Evolutionary conservation across 805 yeast species (phyloP).

Genomic region (Kuraishia cidri): DNA sequence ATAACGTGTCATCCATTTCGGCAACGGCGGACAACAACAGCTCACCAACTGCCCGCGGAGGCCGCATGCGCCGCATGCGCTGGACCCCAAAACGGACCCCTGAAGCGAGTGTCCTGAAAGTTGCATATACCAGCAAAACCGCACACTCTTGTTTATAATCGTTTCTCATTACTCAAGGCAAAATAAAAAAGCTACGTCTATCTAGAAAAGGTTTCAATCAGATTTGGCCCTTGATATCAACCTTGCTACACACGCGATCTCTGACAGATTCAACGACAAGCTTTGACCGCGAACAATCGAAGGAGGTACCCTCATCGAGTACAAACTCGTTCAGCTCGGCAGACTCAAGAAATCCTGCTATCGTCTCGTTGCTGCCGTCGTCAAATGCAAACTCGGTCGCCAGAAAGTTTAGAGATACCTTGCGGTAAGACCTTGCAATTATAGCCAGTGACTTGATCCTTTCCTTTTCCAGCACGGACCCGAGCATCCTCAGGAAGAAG

Average conservation of each 20-base stretch:
- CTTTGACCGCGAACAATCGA: constrained; percentile 17
- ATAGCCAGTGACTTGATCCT: constrained; percentile 46
- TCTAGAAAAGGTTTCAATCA: neutral
- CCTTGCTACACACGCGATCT: constrained; percentile 34
- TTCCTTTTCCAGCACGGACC: constrained; percentile 47
- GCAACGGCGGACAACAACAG: no score
- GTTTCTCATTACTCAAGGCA: neutral
- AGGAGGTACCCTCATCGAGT: constrained; percentile 7
- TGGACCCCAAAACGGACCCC: no score
- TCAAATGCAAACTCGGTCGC: neutral
- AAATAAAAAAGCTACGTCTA: neutral
- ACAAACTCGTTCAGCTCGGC: constrained; percentile 25
- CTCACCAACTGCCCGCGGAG: no score
- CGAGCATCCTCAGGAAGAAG: constrained; percentile 26
- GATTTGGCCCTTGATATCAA: constrained; percentile 87
- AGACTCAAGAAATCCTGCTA: neutral
- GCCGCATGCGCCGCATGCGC: no score
- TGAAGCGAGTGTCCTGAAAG: no score
- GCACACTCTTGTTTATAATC: neutral
- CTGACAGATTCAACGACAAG: constrained; percentile 11
- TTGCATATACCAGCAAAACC: no score
- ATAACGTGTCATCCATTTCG: no score
- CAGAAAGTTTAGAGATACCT: constrained; percentile 19
- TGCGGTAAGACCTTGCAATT: constrained; percentile 49
- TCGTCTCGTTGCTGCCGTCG: neutral